Conservation (phyloP, 345 rosid species). For the Citrus maxima region DNA sequence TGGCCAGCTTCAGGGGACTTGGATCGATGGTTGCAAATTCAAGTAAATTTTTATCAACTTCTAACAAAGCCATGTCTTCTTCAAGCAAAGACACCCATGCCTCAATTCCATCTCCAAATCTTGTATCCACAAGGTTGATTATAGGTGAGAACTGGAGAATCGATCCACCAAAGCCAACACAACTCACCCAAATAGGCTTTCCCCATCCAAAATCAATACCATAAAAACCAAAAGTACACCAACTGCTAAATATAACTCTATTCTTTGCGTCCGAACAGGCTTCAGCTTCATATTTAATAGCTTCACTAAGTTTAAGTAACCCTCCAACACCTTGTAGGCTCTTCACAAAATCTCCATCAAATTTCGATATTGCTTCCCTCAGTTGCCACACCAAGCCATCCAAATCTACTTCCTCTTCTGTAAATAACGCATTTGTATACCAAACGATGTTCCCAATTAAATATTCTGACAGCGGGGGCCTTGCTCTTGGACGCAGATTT, state of each 20-base stretch:
- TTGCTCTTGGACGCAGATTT: constrained; percentile 28
- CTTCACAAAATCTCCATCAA: constrained; percentile 18
- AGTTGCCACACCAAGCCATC: neutral
- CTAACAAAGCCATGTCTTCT: too few relatives aligned
- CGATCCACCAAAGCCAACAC: neutral
- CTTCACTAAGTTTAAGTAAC: neutral
- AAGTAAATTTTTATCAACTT: too few relatives aligned
- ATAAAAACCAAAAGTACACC: too few relatives aligned
- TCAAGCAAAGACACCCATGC: too few relatives aligned
- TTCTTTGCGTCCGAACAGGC: neutral
- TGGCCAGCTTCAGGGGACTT: too few relatives aligned
- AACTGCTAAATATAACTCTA: constrained; percentile 11
- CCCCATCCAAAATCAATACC: constrained; percentile 35
- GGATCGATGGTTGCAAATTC: too few relatives aligned
- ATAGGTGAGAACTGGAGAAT: too few relatives aligned
- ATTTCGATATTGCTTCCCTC: constrained; percentile 7
- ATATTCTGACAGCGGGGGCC: constrained; percentile 27
- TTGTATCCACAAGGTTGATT: too few relatives aligned
- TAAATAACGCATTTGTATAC: constrained; percentile 8
- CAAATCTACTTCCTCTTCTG: neutral
- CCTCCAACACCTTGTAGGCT: constrained; percentile 15
- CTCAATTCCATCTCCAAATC: too few relatives aligned
- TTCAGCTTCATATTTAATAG: constrained; percentile 1
- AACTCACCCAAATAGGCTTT: constrained; percentile 25
- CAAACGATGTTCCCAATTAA: constrained; percentile 46